A percentile compares a stretch with the other conserved stretches of the same genome.
Conservation (phyloP, 495 filamentous ascomycete species). For the Sporormia fimetaria region DNA sequence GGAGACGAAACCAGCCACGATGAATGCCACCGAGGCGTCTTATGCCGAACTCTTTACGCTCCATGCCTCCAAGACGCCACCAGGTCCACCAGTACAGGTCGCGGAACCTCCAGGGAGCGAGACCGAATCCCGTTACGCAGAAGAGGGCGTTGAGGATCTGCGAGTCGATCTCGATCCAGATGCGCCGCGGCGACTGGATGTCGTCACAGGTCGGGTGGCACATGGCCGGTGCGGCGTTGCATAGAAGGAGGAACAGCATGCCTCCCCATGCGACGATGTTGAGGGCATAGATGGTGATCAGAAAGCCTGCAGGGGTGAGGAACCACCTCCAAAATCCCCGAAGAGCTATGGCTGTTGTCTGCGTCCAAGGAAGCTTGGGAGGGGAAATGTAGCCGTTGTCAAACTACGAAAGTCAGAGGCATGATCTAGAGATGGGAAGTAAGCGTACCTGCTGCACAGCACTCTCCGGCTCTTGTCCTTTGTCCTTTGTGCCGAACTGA, state of each 20-base stretch:
- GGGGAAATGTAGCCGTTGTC: constrained; percentile 61
- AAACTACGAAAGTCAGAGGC: constrained; percentile 29
- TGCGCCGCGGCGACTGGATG: constrained; percentile 57
- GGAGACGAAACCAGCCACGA: constrained; percentile 56
- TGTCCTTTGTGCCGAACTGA: too few species aligned
- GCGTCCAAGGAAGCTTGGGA: constrained; percentile 49
- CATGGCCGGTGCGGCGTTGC: constrained; percentile 67
- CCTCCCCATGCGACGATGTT: constrained; percentile 80
- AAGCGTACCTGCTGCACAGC: too few species aligned
- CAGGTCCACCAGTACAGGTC: constrained; percentile 59
- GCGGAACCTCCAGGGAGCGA: constrained; percentile 75
- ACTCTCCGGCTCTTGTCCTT: too few species aligned
- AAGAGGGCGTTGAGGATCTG: constrained; percentile 82
- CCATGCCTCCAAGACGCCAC: constrained; percentile 42
- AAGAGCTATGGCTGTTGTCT: constrained; percentile 43
- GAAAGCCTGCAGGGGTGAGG: constrained; percentile 59
- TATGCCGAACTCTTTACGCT: constrained; percentile 42
- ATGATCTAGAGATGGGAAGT: too few species aligned
- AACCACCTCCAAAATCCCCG: constrained; percentile 45
- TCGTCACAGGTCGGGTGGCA: constrained; percentile 62
- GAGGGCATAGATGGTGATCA: constrained; percentile 66
- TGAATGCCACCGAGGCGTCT: constrained; percentile 55
- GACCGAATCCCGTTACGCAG: constrained; percentile 75
- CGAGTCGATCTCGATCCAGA: constrained; percentile 77
- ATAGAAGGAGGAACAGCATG: constrained; percentile 78